Base-by-base conservation (phyloP, 345 rosid species). In the Erodium maritimum region DNA sequence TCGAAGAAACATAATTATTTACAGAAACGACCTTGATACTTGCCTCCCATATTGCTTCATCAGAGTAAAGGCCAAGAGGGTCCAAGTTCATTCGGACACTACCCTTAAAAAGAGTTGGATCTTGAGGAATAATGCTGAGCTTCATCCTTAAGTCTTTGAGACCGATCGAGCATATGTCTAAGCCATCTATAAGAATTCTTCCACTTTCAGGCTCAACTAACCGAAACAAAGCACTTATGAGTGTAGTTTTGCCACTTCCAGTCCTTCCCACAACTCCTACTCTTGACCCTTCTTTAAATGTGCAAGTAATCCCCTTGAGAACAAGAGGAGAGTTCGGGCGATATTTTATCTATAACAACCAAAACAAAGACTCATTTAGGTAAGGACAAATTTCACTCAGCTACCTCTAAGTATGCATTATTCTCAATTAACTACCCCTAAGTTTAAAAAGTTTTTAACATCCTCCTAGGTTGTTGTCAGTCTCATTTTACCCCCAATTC, bases 101-200 rank as follows among this genome's bases (percentile, higher is more conserved):
- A 19, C 95, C 98, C 57, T 80, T 67, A 66, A 91, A 88, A 54
- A 88, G 90, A 58, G 95, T 81, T 61, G 98, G 88, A 11, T 91
- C 98, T 69, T 91, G 98, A 68, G 98, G 98, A 67, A 91, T 88
- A 69, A 88, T 88, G 73, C 98, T 82, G n/a, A 91, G 87, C 72
- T 84, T 91, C 79, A 74, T 72, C 57, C 98, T 86, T 66, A 91
- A 59, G 69, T 88, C 98, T 67, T 84, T 88, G 4, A 91, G 67
- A 18, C 98, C 98, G 6, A 91, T 82, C 0, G 75, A 67, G 61
- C 93, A 69, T 21, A 91, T 82, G 75, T 91, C 88, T 59, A 88
- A 70, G 55, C 81, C 87, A 67, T 88, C 96, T 12, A 91, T 78
- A 50, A 75, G 70, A 54, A 91, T 84, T 56, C 57, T 69, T 16